These are phyloP conservation scores for Yamadazyma diddensiae DNA, from an alignment of 1,139 yeast genomes.

Conservation along the genomic window DNA sequence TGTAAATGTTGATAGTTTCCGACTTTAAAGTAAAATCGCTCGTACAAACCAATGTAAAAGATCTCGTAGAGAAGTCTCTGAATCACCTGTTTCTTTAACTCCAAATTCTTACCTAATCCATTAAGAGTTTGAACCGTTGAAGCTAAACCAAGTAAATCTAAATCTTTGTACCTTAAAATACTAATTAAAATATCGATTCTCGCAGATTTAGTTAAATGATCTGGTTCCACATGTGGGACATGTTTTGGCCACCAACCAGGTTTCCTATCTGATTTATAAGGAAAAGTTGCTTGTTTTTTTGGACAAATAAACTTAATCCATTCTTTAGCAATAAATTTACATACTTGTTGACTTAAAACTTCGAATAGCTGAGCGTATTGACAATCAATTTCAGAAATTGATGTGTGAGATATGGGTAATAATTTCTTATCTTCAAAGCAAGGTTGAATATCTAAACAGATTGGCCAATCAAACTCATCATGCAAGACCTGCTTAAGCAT, in stretches of 20 bases:
- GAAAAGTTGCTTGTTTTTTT: conserved; percentile 58
- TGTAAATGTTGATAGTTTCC: neutral
- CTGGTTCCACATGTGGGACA: conserved; percentile 69
- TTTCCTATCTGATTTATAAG: conserved; percentile 55
- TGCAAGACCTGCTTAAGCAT: neutral
- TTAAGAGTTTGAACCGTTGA: conserved; percentile 7
- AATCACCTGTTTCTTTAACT: conserved; percentile 2
- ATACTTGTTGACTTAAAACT: conserved; percentile 43
- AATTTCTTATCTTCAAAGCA: conserved; percentile 7
- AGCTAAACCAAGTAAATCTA: conserved; percentile 23
- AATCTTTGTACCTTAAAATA: conserved; percentile 31
- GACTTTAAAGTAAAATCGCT: conserved; percentile 18
- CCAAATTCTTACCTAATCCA: conserved; percentile 2
- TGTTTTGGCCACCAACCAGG: conserved; percentile 73
- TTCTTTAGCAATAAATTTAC: conserved; percentile 60
- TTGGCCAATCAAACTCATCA: conserved; percentile 1
- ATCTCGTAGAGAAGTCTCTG: conserved; percentile 20
- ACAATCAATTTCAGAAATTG: conserved; percentile 1
- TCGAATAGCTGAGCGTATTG: conserved; percentile 20
- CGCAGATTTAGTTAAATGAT: conserved; percentile 60
- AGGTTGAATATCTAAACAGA: conserved; percentile 15
- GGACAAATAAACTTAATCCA: conserved; percentile 73
- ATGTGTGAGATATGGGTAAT: no score
- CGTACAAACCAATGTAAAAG: conserved; percentile 28
- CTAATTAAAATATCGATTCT: conserved; percentile 48